These are phyloP conservation scores for Skeletonema costatum DNA, from an alignment of 108 stramenopile species.

Conservation along the genomic window DNA sequence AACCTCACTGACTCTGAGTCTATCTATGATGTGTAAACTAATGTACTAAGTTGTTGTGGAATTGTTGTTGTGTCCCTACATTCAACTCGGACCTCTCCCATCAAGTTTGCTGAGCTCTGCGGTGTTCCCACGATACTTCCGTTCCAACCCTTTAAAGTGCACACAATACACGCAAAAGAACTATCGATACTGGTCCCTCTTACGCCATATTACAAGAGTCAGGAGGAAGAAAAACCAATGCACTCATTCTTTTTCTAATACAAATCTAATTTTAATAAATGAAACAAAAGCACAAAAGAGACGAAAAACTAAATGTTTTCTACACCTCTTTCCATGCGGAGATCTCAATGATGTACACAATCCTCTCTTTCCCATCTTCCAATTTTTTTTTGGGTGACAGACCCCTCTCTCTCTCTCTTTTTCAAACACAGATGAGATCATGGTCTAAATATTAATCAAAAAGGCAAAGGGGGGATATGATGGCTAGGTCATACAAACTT, in stretches of 20 bases:
- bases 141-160: neutral
- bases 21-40: neutral
- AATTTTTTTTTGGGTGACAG: neutral
- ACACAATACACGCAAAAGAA: no score
- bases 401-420: neutral
- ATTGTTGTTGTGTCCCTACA: neutral
- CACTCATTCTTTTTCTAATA: neutral
- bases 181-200: no score
- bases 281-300: neutral
- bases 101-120: neutral
- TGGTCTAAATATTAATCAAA: neutral
- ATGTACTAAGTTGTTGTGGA: neutral
- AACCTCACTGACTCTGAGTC: neutral
- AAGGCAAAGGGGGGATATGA: neutral
- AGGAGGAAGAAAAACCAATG: no score
- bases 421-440: neutral
- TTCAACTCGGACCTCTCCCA: neutral
- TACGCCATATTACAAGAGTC: no score
- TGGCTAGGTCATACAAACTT: neutral
- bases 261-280: conserved; percentile 1
- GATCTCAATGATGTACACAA: neutral
- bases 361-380: neutral
- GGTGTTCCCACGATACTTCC: neutral
- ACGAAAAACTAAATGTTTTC: neutral
- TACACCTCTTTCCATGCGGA: neutral